Conservation (phyloP, 306 rosid genomes). For the Castanea sativa region DNA sequence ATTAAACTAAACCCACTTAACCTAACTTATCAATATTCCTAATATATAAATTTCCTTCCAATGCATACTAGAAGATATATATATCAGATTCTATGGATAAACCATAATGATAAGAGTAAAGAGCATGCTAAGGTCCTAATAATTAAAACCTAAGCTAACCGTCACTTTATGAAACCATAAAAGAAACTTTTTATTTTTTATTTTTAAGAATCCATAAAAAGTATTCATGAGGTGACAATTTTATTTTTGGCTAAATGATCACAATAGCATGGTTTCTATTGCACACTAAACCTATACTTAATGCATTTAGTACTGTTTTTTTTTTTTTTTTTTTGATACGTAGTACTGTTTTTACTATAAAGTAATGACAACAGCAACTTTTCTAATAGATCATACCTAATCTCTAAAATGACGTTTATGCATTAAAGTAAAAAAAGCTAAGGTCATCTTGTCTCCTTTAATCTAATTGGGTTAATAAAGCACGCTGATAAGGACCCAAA, state of each 20-base stretch:
- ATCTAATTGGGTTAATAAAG: slow-evolving; percentile 20
- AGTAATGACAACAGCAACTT: slow-evolving; percentile 43
- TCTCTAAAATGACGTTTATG: slow-evolving; percentile 30
- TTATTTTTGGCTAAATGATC: too few relatives aligned
- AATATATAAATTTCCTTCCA: too few relatives aligned
- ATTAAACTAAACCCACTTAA: not conserved
- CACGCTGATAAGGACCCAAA: slow-evolving; percentile 45
- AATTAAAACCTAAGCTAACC: not conserved
- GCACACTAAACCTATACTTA: not conserved
- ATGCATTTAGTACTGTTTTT: not conserved
- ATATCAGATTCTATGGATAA: too few relatives aligned
- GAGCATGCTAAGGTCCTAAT: not conserved
- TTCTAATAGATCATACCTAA: slow-evolving; percentile 35
- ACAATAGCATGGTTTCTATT: not conserved
- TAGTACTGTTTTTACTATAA: not conserved
- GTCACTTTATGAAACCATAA: not conserved
- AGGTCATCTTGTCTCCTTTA: slow-evolving; percentile 22
- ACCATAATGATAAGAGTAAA: too few relatives aligned
- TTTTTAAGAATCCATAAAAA: too few relatives aligned
- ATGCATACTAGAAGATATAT: too few relatives aligned
- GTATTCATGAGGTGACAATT: too few relatives aligned
- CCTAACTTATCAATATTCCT: too few relatives aligned
- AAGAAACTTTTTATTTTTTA: too few relatives aligned
- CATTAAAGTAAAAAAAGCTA: slow-evolving; percentile 33
- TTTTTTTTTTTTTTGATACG: too few relatives aligned